Evolutionary conservation across 2,329 filamentous ascomycete genomes (phyloP), one percentile per base, ranked within the genome.

Genomic region (Colletotrichum liaoningense): DNA sequence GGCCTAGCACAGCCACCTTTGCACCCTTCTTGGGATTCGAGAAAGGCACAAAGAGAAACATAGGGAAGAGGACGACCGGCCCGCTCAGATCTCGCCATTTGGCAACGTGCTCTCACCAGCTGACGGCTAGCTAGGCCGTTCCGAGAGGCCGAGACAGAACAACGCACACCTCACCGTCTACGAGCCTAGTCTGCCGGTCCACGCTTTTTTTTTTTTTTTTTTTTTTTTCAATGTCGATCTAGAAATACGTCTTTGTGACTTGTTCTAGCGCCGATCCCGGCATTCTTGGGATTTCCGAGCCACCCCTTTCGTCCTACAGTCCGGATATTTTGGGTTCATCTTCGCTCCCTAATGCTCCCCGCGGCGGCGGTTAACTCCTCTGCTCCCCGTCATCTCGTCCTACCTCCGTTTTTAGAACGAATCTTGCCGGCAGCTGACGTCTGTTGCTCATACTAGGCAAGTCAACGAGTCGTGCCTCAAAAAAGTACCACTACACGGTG

Each of bases 31-130:
- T 35, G 42, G 42, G 19, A 42, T 19, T 42, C 16, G 16, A 19
- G 14, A 22, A 49, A 49, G 33, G 33, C 33, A 35, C 33, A 35
- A 35, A 35, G 42, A 19, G 42, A 49, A 49, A 19, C 42, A 49
- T 22, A 49, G 8, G 7, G 16, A 49, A 49, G 42, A 35, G 46
- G 5, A 19, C 26, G 26, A 30, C 46, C 59, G 60, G 59, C n/a
- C 67, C 70, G 46, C 62, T 70, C 35, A 73, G 30, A 62, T 65
- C 60, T 70, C 67, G 70, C 70, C 60, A 57, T 70, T 70, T 24
- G 55, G 26, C 70, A 62, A 65, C 70, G 55, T 73, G 70, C 70
- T 70, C 67, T 38, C 56, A n/a, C 12, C 69, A 52, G 64, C 64
- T 69, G 69, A 68, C 65, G 14, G 28, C 46, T 42, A 33, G 42